A percentile compares a stretch with the other conserved stretches of the same genome.
These are phyloP conservation scores for Boletus subcaerulescens DNA, from an alignment of 768 basidiomycete species.

Conservation along the genomic window DNA sequence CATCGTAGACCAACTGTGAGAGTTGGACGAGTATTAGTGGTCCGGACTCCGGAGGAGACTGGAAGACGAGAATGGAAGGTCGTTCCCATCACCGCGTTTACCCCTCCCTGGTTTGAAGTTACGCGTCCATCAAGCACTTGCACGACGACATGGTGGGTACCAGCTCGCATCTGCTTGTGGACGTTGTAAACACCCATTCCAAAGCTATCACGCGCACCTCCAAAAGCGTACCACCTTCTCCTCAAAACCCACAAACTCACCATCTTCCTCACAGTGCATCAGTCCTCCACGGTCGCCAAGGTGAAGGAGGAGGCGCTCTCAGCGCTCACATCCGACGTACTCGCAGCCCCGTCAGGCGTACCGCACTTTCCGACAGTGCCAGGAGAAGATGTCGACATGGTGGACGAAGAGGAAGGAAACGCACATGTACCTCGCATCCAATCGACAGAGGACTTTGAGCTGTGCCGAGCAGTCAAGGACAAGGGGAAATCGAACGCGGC, in stretches of 20 bases:
- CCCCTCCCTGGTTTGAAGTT: not conserved
- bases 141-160: conserved; percentile 20
- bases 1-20: conserved; percentile 38
- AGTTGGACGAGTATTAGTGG: conserved; percentile 13
- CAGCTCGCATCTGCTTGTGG: not conserved
- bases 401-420: conserved; percentile 6
- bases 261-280: conserved; percentile 55
- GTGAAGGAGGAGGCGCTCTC: conserved; percentile 63
- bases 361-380: conserved; percentile 31
- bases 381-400: conserved; percentile 26
- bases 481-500: conserved; percentile 44
- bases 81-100: conserved; percentile 17
- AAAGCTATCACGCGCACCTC: conserved; percentile 53
- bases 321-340: conserved; percentile 53
- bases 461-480: conserved; percentile 54
- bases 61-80: conserved; percentile 22
- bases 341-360: conserved; percentile 22
- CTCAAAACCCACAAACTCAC: conserved; percentile 73
- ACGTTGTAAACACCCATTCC: not conserved
- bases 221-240: conserved; percentile 65
- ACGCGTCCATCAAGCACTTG: not conserved
- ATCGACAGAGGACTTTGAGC: conserved; percentile 54
- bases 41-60: conserved; percentile 17
- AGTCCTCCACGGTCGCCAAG: conserved; percentile 51
- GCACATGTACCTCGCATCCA: conserved; percentile 34